Evolutionary conservation across 495 filamentous ascomycete species (phyloP).

Genomic region (Penicillium lividum): DNA sequence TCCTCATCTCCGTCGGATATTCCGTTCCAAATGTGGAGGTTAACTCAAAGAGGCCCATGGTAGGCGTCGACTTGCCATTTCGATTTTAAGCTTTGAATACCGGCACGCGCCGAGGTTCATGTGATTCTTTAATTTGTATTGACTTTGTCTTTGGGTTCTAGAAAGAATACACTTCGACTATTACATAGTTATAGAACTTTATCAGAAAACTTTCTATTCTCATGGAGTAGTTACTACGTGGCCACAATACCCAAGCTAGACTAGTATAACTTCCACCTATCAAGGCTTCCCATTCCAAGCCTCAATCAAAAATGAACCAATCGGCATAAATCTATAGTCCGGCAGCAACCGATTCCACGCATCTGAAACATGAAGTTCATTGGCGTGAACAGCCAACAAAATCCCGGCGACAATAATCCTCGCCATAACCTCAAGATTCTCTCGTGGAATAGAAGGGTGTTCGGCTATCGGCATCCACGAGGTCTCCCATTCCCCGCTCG

Average conservation of each 20-base stretch:
- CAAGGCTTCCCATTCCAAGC: slow-evolving; percentile 47
- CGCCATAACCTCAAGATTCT: slow-evolving; percentile 37
- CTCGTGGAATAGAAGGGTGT: slow-evolving; percentile 46
- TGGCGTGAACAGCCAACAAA: slow-evolving; percentile 38
- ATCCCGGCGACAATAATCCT: slow-evolving; percentile 38
- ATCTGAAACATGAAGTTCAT: slow-evolving; percentile 47
- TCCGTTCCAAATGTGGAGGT: neutral
- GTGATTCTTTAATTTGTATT: neutral
- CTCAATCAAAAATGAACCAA: slow-evolving; percentile 49
- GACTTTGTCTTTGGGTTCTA: neutral
- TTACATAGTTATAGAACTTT: neutral
- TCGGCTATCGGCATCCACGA: slow-evolving; percentile 43
- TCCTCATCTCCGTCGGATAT: neutral
- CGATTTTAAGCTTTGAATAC: neutral
- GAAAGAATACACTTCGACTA: neutral
- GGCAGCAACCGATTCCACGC: slow-evolving; percentile 56
- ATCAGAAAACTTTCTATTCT: neutral
- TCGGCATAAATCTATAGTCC: slow-evolving; percentile 49
- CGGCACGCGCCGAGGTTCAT: neutral
- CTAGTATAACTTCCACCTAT: neutral
- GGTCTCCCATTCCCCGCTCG: slow-evolving; percentile 42
- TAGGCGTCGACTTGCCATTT: neutral
- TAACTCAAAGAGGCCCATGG: neutral
- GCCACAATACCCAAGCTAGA: neutral
- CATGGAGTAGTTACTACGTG: neutral